Evolutionary conservation across 1,139 yeast species (phyloP).

Genomic region (Nakaseomyces delphensis): DNA sequence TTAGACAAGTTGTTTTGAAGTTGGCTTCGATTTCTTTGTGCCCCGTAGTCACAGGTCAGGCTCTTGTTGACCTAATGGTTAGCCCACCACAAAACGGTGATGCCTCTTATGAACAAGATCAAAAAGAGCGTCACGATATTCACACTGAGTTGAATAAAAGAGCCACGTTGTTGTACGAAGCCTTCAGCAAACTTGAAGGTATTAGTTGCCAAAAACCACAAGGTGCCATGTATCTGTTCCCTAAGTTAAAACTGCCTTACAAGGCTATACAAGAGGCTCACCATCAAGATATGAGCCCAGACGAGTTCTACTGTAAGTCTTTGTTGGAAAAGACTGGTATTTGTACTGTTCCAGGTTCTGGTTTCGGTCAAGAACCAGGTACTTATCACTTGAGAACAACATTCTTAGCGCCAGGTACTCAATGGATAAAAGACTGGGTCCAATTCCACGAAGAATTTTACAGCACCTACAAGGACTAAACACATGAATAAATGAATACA

Average conservation of each 20-base stretch:
- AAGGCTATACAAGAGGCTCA: conserved; percentile 57
- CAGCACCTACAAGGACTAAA: conserved; percentile 39
- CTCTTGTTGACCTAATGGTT: conserved; percentile 83
- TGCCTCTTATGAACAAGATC: conserved; percentile 60
- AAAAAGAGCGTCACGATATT: conserved; percentile 51
- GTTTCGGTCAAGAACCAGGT: conserved; percentile 86
- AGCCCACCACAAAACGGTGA: conserved; percentile 80
- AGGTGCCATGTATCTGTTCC: conserved; percentile 98
- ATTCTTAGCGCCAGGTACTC: conserved; percentile 88
- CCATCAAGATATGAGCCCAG: conserved; percentile 50
- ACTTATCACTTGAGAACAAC: conserved; percentile 93
- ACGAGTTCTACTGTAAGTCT: conserved; percentile 80
- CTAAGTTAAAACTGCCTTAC: conserved; percentile 55
- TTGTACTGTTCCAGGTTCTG: conserved; percentile 95
- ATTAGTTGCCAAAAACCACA: conserved; percentile 78
- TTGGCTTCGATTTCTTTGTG: conserved; percentile 85
- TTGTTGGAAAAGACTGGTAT: conserved; percentile 85
- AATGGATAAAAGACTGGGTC: conserved; percentile 73
- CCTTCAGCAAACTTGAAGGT: conserved; percentile 71
- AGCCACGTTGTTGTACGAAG: conserved; percentile 53
- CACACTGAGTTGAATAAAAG: conserved; percentile 55
- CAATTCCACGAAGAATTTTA: conserved; percentile 68
- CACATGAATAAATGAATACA: background rate
- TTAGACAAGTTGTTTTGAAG: conserved; percentile 64
- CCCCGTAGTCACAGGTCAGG: conserved; percentile 92